These are phyloP conservation scores for Iberis pinnata DNA, from an alignment of 345 rosid species.

Conservation along the genomic window DNA sequence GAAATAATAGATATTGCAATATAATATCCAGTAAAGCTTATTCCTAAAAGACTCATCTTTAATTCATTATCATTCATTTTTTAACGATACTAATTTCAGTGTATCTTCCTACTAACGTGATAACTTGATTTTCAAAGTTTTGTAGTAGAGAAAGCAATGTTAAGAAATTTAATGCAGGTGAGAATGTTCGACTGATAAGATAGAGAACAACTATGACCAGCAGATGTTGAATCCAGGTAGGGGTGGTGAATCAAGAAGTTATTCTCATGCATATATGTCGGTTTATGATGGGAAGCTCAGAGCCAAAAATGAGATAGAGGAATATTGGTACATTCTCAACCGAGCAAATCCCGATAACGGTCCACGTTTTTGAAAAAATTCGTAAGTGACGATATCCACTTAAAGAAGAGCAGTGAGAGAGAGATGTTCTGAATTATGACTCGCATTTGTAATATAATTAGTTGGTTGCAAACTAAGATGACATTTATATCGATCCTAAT, in stretches of 20 bases:
- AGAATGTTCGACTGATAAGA: constrained; percentile 35
- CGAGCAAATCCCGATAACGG: constrained; percentile 35
- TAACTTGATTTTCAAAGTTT: too few relatives aligned
- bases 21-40: too few relatives aligned
- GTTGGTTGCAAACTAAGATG: too few relatives aligned
- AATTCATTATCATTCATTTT: too few relatives aligned
- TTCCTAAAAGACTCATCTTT: too few relatives aligned
- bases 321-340: constrained; percentile 59
- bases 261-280: constrained; percentile 27
- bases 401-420: constrained; percentile 40
- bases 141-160: constrained; percentile 31
- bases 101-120: too few relatives aligned
- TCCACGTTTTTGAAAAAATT: constrained; percentile 36
- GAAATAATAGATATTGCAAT: too few relatives aligned
- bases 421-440: constrained; percentile 61
- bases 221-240: constrained; percentile 43
- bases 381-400: too few relatives aligned
- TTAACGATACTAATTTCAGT: too few relatives aligned
- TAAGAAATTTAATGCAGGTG: constrained; percentile 40
- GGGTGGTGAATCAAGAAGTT: too few relatives aligned
- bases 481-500: too few relatives aligned
- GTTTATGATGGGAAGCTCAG: constrained; percentile 40
- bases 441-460: too few relatives aligned
- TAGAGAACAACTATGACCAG: constrained; percentile 40
- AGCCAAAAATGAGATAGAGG: constrained; percentile 49